These are phyloP conservation scores for Agapanthus africanus DNA, from an alignment of 106 monocot species.

Conservation along the genomic window DNA sequence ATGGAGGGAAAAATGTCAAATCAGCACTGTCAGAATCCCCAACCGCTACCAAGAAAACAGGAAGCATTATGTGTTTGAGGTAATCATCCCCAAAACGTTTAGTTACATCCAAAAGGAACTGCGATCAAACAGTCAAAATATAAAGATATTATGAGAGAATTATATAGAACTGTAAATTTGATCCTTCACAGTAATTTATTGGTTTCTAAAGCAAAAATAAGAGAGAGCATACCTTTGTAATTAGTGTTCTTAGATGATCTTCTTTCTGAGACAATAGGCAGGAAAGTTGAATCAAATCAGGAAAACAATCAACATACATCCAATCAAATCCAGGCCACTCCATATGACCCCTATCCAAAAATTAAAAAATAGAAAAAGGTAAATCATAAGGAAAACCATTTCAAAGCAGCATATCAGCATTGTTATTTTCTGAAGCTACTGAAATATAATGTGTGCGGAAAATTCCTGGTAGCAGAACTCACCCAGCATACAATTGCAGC, in stretches of 20 bases:
- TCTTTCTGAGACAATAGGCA: conserved; percentile 80
- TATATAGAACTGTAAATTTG: background rate
- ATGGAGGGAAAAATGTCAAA: conserved; percentile 64
- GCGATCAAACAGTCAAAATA: conserved; percentile 15
- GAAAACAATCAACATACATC: conserved; percentile 84
- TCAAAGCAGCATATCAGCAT: conserved; percentile 6
- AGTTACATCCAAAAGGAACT: conserved; percentile 68
- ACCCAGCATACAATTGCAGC: conserved; percentile 75
- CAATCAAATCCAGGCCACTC: conserved; percentile 92
- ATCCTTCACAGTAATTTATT: background rate
- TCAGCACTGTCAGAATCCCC: conserved; percentile 87
- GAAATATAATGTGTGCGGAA: background rate
- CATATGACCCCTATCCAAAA: conserved; percentile 60
- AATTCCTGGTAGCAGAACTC: conserved; percentile 19
- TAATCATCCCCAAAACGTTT: conserved; percentile 69
- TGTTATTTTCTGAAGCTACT: background rate
- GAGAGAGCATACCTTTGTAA: conserved; percentile 51
- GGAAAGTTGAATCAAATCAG: conserved; percentile 83
- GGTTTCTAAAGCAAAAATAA: background rate
- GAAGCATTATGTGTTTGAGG: conserved; percentile 70
- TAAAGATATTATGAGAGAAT: conserved; percentile 4
- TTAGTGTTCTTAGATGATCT: conserved; percentile 78
- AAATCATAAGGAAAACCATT: conserved; percentile 9
- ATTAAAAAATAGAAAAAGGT: too few relatives aligned
- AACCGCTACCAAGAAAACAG: conserved; percentile 78